Evolutionary conservation across 192 early-diverging fungal species (phyloP).

Genomic region (Backusella morwellensis): DNA sequence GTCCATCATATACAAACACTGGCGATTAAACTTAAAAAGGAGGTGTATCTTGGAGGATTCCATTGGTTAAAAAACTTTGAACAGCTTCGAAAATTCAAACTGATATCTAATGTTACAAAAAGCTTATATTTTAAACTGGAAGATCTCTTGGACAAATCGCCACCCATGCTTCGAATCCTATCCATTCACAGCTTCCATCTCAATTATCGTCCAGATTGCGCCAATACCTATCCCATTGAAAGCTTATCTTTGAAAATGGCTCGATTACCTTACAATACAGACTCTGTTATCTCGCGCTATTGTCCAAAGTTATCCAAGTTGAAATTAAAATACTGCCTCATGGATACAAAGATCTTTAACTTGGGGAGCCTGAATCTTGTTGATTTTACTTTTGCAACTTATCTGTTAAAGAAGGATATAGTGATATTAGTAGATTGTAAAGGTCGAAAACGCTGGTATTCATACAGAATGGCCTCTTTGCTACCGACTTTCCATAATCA

Average conservation of each 20-base stretch:
- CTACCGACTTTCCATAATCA: too few relatives aligned
- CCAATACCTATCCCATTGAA: neutral
- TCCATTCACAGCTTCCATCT: neutral
- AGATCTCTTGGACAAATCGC: neutral
- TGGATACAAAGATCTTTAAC: neutral
- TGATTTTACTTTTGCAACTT: too few relatives aligned
- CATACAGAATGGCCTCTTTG: too few relatives aligned
- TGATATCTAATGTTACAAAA: neutral
- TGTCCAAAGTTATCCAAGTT: neutral
- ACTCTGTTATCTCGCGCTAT: neutral
- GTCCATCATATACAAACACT: neutral
- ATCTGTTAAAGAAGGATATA: too few relatives aligned
- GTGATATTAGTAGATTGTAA: too few relatives aligned
- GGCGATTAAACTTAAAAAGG: neutral
- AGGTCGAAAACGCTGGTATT: too few relatives aligned
- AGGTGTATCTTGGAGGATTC: neutral
- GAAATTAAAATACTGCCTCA: neutral
- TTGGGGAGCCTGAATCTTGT: too few relatives aligned
- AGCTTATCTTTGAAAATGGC: neutral
- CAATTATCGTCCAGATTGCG: neutral
- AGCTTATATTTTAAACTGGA: neutral
- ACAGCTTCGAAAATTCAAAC: neutral
- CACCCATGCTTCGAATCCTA: neutral
- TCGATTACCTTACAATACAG: neutral
- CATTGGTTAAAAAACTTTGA: neutral